Evolutionary conservation across 257 asterid species (phyloP), one percentile per base, ranked within the genome.

Genomic region (Nicotiana undulata): DNA sequence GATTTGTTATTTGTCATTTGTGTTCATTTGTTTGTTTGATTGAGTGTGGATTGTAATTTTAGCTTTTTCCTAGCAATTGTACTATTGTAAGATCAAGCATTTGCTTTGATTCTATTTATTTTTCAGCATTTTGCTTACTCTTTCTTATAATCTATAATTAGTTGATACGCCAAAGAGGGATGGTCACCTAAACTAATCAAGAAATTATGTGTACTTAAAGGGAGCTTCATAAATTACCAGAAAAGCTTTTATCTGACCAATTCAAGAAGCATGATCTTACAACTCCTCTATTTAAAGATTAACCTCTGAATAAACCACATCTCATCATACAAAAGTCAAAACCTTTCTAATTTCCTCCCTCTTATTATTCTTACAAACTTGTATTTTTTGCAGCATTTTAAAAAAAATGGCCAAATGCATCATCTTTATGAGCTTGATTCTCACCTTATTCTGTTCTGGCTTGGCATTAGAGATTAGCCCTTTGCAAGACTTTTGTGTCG

Each of bases 401-500:
- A 0, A 20, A 29, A 28, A 34, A 67, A 37, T 67, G 76, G 31
- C 76, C 18, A 37, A 18, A 2, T 3, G 24, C 26, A 10, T 37
- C 28, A 67, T 67, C n/a, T n/a, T 67, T 28, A n/a, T 67, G 9
- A 9, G n/a, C 76, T 67, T 67, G 55, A 37, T 67, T 67, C 40
- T 67, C 76, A 67, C 31, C 55, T 77, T 29, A 0, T 68, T 67
- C 7, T 52, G 12, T 53, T 28, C 58, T 59, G 56, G 61, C 26
- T 81, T 56, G 29, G 84, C 86, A 40, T 32, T 28, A 76, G 84
- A 84, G 6, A 63, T 67, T 2, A 13, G 11, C 3, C 82, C 83
- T 3, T 9, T 84, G 55, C 85, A 81, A 58, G 85, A 84, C 32
- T 84, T 84, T 63, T 84, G 85, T 29, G 83, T 81, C 4, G 81